phyloP scores from a whole-genome alignment of 805 yeast genomes.

The Yamadazyma philogaea region DNA sequence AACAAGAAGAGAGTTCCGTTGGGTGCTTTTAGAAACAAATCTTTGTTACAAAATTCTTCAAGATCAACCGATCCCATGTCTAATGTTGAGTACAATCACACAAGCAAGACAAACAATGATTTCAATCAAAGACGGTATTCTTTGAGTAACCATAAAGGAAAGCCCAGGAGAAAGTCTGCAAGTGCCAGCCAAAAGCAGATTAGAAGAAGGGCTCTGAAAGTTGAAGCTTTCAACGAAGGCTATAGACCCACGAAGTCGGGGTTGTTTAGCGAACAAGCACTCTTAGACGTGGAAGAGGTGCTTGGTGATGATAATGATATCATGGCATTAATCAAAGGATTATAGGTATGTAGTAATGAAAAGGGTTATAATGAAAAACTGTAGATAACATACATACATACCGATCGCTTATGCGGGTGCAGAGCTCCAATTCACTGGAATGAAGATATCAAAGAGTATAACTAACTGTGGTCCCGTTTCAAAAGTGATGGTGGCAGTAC shows the following conservation, averaged over 20 bases:
- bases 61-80: conserved; percentile 19
- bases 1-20: conserved; percentile 61
- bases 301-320: conserved; percentile 51
- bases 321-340: conserved; percentile 39
- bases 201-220: conserved; percentile 63
- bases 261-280: conserved; percentile 68
- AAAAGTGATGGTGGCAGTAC: too few species aligned
- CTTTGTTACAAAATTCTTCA: conserved; percentile 28
- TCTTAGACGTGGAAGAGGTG: conserved; percentile 71
- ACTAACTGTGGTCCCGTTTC: too few species aligned
- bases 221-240: conserved; percentile 75
- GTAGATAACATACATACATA: too few species aligned
- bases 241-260: conserved; percentile 73
- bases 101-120: conserved; percentile 25
- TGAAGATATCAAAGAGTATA: too few species aligned
- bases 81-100: conserved; percentile 24
- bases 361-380: not conserved
- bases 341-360: conserved; percentile 12
- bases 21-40: conserved; percentile 85
- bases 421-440: too few species aligned
- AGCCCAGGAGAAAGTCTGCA: conserved; percentile 4
- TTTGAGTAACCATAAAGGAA: conserved; percentile 5
- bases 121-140: conserved; percentile 23
- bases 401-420: too few species aligned
- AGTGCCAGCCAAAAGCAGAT: conserved; percentile 24